A percentile compares a stretch with the other conserved stretches of the same genome.
Conservation (phyloP, 257 asterid species). For the Gentiana straminea region DNA sequence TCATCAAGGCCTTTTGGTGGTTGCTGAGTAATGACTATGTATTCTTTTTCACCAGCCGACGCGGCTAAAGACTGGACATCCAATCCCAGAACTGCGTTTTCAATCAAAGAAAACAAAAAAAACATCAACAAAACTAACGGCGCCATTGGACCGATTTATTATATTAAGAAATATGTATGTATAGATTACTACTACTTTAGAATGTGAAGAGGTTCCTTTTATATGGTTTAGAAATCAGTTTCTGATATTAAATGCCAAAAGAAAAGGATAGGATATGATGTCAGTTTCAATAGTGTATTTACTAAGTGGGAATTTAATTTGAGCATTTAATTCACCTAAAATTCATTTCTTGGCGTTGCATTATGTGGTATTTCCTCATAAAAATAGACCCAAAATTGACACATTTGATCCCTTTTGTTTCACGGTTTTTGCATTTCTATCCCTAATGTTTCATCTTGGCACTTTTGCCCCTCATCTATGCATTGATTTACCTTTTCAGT, state of each 20-base stretch:
- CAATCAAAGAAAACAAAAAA: neutral
- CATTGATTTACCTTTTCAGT: too few relatives aligned
- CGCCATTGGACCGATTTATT: neutral
- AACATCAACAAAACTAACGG: neutral
- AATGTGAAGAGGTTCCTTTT: slow-evolving; percentile 2
- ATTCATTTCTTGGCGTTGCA: too few relatives aligned
- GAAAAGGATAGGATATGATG: neutral
- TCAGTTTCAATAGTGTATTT: too few relatives aligned
- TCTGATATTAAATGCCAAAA: too few relatives aligned
- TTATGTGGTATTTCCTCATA: too few relatives aligned
- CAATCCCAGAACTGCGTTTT: neutral
- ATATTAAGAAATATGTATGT: neutral
- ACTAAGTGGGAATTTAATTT: too few relatives aligned
- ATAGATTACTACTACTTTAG: neutral
- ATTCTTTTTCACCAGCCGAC: neutral
- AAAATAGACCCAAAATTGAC: too few relatives aligned
- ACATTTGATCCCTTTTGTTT: too few relatives aligned
- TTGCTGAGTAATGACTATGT: slow-evolving; percentile 1
- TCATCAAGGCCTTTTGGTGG: slow-evolving; percentile 1
- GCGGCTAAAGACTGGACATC: neutral
- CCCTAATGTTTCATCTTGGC: too few relatives aligned
- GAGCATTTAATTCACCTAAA: too few relatives aligned
- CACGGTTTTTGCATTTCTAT: too few relatives aligned
- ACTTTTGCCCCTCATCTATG: too few relatives aligned
- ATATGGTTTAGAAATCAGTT: neutral